Evolutionary conservation across 1,284 basidiomycete genomes (phyloP).

Genomic region (Rhodotorula mucilaginosa): DNA sequence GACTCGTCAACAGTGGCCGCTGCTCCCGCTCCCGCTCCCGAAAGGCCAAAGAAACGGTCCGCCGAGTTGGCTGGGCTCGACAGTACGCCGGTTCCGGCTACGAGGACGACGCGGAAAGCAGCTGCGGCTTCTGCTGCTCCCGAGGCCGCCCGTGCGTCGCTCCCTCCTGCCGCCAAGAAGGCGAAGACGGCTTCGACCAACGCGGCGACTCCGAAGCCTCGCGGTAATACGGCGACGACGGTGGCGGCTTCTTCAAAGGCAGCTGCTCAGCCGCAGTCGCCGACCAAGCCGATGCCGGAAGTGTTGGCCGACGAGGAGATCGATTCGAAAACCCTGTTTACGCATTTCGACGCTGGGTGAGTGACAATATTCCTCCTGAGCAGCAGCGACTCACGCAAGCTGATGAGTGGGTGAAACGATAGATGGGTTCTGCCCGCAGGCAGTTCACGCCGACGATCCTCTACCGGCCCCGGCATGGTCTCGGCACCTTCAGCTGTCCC

Average conservation of each 20-base stretch:
- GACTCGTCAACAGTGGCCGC: not conserved
- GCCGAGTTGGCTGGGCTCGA: constrained; percentile 8
- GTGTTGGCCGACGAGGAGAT: constrained; percentile 1
- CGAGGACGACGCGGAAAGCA: not conserved
- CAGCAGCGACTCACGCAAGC: not conserved
- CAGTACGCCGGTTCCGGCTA: not conserved
- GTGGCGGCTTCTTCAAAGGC: not conserved
- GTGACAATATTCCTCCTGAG: not conserved
- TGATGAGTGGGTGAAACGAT: not conserved
- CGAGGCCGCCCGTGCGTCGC: not conserved
- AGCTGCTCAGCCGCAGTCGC: constrained; percentile 3
- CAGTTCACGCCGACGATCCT: constrained; percentile 17
- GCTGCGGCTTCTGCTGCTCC: not conserved
- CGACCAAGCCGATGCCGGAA: constrained; percentile 6
- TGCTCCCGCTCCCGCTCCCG: too few species aligned
- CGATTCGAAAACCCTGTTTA: constrained; percentile 17
- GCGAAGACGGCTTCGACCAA: not conserved
- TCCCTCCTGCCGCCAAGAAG: constrained; percentile 1
- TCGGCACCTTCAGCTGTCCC: not conserved
- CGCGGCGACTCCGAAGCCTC: not conserved
- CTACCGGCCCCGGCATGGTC: not conserved
- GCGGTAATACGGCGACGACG: not conserved
- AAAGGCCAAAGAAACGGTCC: constrained; percentile 9
- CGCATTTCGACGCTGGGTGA: constrained; percentile 33
- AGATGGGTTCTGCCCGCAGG: constrained; percentile 39